Base-by-base conservation (phyloP, 371 early-diverging fungal genomes). In the Ecytonucleospora hepatopenaei region DNA sequence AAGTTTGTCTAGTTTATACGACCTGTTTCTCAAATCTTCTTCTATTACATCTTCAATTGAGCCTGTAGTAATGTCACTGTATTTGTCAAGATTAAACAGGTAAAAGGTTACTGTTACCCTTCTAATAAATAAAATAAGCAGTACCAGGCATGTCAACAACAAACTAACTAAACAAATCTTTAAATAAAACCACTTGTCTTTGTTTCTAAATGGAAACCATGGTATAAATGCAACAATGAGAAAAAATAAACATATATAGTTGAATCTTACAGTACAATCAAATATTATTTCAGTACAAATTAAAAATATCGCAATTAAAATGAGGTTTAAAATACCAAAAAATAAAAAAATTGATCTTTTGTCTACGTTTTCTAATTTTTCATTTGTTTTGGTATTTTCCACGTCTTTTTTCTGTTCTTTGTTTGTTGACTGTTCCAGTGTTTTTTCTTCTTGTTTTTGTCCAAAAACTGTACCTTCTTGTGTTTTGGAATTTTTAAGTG, bases 171-270 rank as follows among this genome's bases (percentile, higher is more conserved):
- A 4, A 4, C 51, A 4, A 12, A 62, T 15, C 5, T 15, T 55
- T 23, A 28, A n/a, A 15, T 4, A 8, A 17, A 62, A 8, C 15
- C 3, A 23, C 16, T 62, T 62, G 5, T 35, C 35, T 8, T 19
- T 16, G 24, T 16, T 57, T 17, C 5, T 8, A 33, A 62, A 35
- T 12, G 17, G 40, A 8, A 62, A 12, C 4, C 53, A 62, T 19
- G 63, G 63, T 33, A 62, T 23, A 57, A 62, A 2, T 19, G 55
- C 19, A 55, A 62, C 15, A 33, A 55, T 8, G 12, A 62, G 63
- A 2, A 62, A 16, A 23, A 12, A 55, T 15, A 62, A 4, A 40
- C 12, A 5, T 15, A 57, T 17, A 4, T 8, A 49, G 63, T 62
- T 48, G 49, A 48, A 54, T 27, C 4, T 12, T 3, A 51, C 61